These are phyloP conservation scores for Naganishia randhawae DNA, from an alignment of 768 basidiomycete genomes.

Conservation along the genomic window DNA sequence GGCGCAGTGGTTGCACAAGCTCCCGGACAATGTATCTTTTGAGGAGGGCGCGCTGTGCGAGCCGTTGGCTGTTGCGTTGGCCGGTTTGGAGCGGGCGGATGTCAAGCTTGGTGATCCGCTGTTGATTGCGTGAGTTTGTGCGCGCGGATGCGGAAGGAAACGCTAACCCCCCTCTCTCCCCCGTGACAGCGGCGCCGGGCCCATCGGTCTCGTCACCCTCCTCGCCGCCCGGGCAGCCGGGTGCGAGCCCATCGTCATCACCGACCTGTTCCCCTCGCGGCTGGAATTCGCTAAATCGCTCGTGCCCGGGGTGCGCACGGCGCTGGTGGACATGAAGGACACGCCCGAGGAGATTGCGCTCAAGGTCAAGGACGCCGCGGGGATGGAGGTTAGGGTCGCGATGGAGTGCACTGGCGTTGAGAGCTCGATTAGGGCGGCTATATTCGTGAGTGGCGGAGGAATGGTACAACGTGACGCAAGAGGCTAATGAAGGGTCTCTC, in stretches of 20 bases:
- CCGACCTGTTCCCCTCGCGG: slow-evolving; percentile 51
- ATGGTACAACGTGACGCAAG: too few species aligned
- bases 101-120: slow-evolving; percentile 52
- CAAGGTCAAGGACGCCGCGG: slow-evolving; percentile 46
- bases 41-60: slow-evolving; percentile 53
- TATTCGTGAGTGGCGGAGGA: slow-evolving; percentile 52
- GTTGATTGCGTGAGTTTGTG: slow-evolving; percentile 48
- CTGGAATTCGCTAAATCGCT: slow-evolving; percentile 52
- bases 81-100: slow-evolving; percentile 51
- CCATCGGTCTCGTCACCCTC: slow-evolving; percentile 53
- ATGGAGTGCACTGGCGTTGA: slow-evolving; percentile 54
- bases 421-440: slow-evolving; percentile 49
- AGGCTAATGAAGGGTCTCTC: too few species aligned
- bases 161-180: background rate
- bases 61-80: slow-evolving; percentile 52
- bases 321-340: slow-evolving; percentile 43
- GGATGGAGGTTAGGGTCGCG: slow-evolving; percentile 42
- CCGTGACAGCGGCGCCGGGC: slow-evolving; percentile 53
- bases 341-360: slow-evolving; percentile 40
- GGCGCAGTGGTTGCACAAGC: slow-evolving; percentile 51
- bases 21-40: slow-evolving; percentile 51
- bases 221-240: slow-evolving; percentile 52
- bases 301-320: slow-evolving; percentile 50
- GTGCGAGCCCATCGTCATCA: slow-evolving; percentile 53
- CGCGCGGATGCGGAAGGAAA: background rate